Evolutionary conservation across 148 eudicot genomes (phyloP).

Genomic region (Cornus florida): DNA sequence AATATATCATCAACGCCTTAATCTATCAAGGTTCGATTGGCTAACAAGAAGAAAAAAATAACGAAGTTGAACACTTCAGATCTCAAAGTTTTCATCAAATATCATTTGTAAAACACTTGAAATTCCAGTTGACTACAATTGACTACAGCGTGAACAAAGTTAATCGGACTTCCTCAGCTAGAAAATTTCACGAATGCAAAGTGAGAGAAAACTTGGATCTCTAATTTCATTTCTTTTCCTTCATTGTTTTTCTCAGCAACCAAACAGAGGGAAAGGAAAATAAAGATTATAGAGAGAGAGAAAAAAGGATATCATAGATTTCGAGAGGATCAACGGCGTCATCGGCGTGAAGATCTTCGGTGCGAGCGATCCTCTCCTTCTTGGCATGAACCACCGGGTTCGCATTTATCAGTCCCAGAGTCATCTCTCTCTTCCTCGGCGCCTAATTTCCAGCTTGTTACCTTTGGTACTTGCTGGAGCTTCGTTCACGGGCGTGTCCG

Average conservation of each 20-base stretch:
- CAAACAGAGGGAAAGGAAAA: background rate
- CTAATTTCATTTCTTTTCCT: background rate
- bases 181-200: background rate
- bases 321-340: conserved; percentile 88
- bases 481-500: background rate
- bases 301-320: conserved; percentile 82
- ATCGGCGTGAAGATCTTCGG: conserved; percentile 36
- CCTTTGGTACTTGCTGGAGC: background rate
- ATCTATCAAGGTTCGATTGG: background rate
- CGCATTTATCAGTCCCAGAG: conserved; percentile 77
- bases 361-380: conserved; percentile 66
- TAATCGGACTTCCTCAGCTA: background rate
- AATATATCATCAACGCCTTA: background rate
- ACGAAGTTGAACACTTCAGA: too few species aligned
- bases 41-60: background rate
- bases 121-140: background rate
- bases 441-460: background rate
- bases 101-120: background rate
- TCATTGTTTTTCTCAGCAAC: background rate
- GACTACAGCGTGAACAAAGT: background rate
- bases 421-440: conserved; percentile 42
- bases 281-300: background rate
- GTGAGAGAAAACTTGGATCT: background rate
- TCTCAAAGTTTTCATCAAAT: background rate
- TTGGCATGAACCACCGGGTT: conserved; percentile 88